Evolutionary conservation across 192 early-diverging fungal genomes (phyloP).

Genomic region (Entomortierella parvispora): DNA sequence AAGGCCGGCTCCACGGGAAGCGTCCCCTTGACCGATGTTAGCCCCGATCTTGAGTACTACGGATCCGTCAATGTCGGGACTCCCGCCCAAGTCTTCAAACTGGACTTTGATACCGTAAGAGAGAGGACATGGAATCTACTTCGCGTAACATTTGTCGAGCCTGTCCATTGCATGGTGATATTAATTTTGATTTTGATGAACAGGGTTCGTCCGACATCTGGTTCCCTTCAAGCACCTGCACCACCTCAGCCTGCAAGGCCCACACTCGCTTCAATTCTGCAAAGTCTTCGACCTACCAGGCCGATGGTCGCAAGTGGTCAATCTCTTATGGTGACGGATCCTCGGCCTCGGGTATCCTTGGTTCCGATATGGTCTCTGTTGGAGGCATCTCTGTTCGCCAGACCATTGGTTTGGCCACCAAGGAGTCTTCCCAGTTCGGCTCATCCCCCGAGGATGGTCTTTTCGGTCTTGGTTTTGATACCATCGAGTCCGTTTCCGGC

Average conservation of each 20-base stretch:
- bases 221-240: constrained; percentile 60
- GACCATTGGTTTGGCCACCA: constrained; percentile 64
- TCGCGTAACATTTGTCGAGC: too few relatives aligned
- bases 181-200: too few relatives aligned
- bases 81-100: constrained; percentile 68
- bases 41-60: constrained; percentile 65
- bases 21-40: constrained; percentile 38
- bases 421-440: constrained; percentile 59
- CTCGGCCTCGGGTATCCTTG: constrained; percentile 39
- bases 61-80: constrained; percentile 66
- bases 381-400: constrained; percentile 65
- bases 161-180: too few relatives aligned
- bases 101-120: constrained; percentile 58
- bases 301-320: constrained; percentile 62
- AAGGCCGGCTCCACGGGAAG: neutral
- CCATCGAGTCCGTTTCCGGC: constrained; percentile 37
- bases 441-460: constrained; percentile 66
- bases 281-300: constrained; percentile 60
- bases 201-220: constrained; percentile 65
- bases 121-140: neutral
- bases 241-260: constrained; percentile 35
- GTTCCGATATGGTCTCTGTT: constrained; percentile 62
- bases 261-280: constrained; percentile 57
- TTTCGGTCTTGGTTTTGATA: constrained; percentile 67
- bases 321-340: constrained; percentile 73